Conservation (phyloP, 768 basidiomycete genomes). For the Mycena leptocephala region DNA sequence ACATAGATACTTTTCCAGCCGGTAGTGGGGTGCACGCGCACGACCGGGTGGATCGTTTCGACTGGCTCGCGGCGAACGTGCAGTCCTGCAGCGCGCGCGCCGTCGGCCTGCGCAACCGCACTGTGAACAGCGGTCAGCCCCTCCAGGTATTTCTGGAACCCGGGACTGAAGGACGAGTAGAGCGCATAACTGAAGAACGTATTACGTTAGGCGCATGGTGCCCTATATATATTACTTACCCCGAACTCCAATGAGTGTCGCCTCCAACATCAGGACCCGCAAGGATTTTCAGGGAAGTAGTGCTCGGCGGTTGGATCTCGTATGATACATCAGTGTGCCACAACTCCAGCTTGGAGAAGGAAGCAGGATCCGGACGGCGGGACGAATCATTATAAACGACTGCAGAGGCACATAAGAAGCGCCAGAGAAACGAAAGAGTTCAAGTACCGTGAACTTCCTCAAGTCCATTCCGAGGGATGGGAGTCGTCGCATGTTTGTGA, state of each 20-base stretch:
- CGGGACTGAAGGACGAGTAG: slow-evolving; percentile 87
- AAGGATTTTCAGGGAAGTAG: slow-evolving; percentile 84
- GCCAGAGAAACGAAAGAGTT: slow-evolving; percentile 1
- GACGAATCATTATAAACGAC: slow-evolving; percentile 83
- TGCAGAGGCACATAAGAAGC: slow-evolving; percentile 40
- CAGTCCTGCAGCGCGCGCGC: slow-evolving; percentile 77
- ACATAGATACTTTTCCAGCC: slow-evolving; percentile 90
- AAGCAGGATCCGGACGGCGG: slow-evolving; percentile 72
- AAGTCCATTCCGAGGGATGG: slow-evolving; percentile 80
- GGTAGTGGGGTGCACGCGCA: slow-evolving; percentile 88
- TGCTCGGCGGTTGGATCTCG: slow-evolving; percentile 86
- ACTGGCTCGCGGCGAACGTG: slow-evolving; percentile 80
- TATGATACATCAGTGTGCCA: slow-evolving; percentile 91
- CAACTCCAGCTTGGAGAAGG: slow-evolving; percentile 83
- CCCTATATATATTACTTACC: slow-evolving; percentile 56
- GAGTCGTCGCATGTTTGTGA: slow-evolving; percentile 89
- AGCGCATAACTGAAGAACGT: slow-evolving; percentile 74
- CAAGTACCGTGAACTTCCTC: slow-evolving; percentile 85
- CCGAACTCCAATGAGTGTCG: slow-evolving; percentile 88
- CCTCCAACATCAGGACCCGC: slow-evolving; percentile 82
- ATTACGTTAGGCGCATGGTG: background rate
- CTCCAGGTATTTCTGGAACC: slow-evolving; percentile 84
- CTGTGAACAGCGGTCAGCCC: slow-evolving; percentile 83
- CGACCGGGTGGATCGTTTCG: slow-evolving; percentile 84
- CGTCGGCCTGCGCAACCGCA: slow-evolving; percentile 84